Base-by-base conservation (phyloP, 345 rosid genomes). In the Salix brachista region DNA sequence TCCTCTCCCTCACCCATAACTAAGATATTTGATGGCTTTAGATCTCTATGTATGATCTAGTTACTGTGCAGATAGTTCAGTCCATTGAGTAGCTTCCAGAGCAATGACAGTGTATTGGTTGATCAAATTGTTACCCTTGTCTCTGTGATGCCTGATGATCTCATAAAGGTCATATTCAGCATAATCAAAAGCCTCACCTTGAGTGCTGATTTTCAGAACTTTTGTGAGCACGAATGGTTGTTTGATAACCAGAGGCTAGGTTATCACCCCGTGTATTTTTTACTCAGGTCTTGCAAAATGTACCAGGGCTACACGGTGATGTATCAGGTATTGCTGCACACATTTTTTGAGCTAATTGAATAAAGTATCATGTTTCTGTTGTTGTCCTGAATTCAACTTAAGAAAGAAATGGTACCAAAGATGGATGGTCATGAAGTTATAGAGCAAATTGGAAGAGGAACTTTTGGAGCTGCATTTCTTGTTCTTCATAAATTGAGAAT, bases 1-100 rank as follows among this genome's bases (percentile, higher is more conserved):
- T 96, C 99, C 41, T 96, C 99, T 82, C 89, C 97, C 2, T 96
- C 99, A 26, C 99, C 99, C 97, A 92, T 96, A 60, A 96, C 99
- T 88, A 96, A 86, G 82, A 96, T 96, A 86, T 96, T 96, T 28
- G 99, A 96, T 2, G 99, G 98, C 86, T 94, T 96, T 60, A 96
- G 87, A 78, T 96, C 99, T 71, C 98, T 90, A 85, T 96, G 99
- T 72, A 96, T 89, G 82, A 96, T 96, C 99, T 98, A 96, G 75
- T 96, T 96, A 80, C 99, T 87, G 75, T 96, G 99, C 44, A 94
- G 94, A 86, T 92, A 96, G 82, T 94, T 96, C 83, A 96, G 88
- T 34, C 99, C 99, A 77, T 96, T 92, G 72, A 94, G 98, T 85
- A 96, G 86, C 89, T 96, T 97, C 98, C 98, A 96, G 42, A 96